Percentiles rank a stretch among this genome's conserved stretches.
These are phyloP conservation scores for Leishmania gerbilli DNA, from an alignment of 208 protist genomes.

Conservation along the genomic window DNA sequence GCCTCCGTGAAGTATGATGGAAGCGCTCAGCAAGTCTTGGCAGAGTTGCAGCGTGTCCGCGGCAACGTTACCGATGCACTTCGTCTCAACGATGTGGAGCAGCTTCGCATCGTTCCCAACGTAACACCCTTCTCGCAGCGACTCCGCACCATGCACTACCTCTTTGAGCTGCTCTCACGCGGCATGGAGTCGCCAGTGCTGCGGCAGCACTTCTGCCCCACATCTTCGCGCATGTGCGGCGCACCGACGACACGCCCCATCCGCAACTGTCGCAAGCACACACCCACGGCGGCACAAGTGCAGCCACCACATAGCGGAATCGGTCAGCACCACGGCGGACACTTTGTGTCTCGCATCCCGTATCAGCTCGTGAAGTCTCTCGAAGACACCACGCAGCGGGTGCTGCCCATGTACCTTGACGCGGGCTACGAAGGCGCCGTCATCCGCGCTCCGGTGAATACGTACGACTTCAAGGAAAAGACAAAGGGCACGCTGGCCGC, in stretches of 20 bases:
- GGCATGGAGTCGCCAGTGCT: slow-evolving; percentile 52
- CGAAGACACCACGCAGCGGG: slow-evolving; percentile 44
- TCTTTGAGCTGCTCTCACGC: slow-evolving; percentile 54
- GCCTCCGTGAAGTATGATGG: background rate
- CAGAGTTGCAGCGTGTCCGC: slow-evolving; percentile 33
- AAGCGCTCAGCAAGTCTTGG: background rate
- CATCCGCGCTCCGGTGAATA: slow-evolving; percentile 69
- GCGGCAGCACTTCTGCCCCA: slow-evolving; percentile 35
- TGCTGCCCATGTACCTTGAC: slow-evolving; percentile 53
- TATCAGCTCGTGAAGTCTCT: slow-evolving; percentile 63
- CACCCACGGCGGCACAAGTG: background rate
- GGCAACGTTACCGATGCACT: slow-evolving; percentile 23
- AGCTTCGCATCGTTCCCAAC: slow-evolving; percentile 79
- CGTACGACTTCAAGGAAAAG: slow-evolving; percentile 82
- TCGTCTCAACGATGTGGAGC: slow-evolving; percentile 46
- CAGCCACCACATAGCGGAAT: background rate
- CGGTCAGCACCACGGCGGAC: slow-evolving; percentile 38
- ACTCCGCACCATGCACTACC: slow-evolving; percentile 72
- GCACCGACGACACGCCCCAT: background rate
- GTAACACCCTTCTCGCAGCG: slow-evolving; percentile 82
- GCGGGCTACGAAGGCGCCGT: slow-evolving; percentile 84
- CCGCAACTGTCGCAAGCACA: background rate
- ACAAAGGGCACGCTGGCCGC: slow-evolving; percentile 45
- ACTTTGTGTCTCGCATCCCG: slow-evolving; percentile 63
- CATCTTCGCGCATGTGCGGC: background rate